These are phyloP conservation scores for Aureobasidium sp. DNA, from an alignment of 2,329 filamentous ascomycete genomes.

Conservation along the genomic window DNA sequence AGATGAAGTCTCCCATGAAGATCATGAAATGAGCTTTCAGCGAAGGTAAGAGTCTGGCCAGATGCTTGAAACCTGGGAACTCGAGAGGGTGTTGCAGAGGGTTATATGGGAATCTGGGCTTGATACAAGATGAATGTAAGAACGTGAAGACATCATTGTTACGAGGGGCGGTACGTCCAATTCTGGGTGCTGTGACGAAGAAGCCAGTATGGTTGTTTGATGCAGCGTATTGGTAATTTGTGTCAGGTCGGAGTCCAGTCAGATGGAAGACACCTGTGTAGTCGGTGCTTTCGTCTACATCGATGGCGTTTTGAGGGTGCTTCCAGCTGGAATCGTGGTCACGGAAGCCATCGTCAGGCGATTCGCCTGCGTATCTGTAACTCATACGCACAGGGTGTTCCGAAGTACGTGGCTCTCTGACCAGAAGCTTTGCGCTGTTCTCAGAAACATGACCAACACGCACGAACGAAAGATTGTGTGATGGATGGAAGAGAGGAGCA, in stretches of 20 bases:
- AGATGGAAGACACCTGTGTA: constrained; percentile 68
- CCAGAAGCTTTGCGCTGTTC: constrained; percentile 67
- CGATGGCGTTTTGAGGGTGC: constrained; percentile 55
- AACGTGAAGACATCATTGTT: constrained; percentile 69
- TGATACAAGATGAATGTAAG: constrained; percentile 85
- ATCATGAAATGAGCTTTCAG: constrained; percentile 67
- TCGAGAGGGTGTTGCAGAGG: constrained; percentile 74
- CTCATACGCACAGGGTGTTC: constrained; percentile 71
- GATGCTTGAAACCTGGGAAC: constrained; percentile 70
- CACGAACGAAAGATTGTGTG: constrained; percentile 73
- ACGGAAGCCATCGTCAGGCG: constrained; percentile 43
- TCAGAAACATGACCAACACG: constrained; percentile 82
- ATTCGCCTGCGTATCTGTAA: constrained; percentile 38
- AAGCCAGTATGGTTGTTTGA: constrained; percentile 81
- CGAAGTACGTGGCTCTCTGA: constrained; percentile 72
- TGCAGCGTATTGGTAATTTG: constrained; percentile 72
- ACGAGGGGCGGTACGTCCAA: constrained; percentile 51
- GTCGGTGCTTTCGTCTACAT: constrained; percentile 70
- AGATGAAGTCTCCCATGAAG: constrained; percentile 80
- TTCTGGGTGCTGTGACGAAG: constrained; percentile 68
- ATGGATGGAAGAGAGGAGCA: constrained; percentile 61
- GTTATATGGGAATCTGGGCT: constrained; percentile 83
- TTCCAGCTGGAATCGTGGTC: constrained; percentile 60
- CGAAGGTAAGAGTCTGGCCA: constrained; percentile 64
- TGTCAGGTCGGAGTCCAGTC: constrained; percentile 60